Evolutionary conservation across 2,329 filamentous ascomycete genomes (phyloP).

Genomic region (Ophiostoma sp.): DNA sequence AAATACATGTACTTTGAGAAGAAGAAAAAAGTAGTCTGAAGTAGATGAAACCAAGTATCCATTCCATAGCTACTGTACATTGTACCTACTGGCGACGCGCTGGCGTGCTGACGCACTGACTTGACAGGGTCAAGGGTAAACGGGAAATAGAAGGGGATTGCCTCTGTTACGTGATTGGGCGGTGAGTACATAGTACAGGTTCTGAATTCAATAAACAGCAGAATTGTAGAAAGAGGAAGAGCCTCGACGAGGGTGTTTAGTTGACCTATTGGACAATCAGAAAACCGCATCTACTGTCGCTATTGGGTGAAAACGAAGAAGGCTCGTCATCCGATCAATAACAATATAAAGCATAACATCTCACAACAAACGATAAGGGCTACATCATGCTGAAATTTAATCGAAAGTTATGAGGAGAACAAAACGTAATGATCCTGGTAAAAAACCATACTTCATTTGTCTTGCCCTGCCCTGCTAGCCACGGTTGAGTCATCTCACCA

Average conservation of each 20-base stretch:
- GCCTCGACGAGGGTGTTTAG: background rate
- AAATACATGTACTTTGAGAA: too few relatives aligned
- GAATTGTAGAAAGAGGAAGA: background rate
- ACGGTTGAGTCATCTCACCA: background rate
- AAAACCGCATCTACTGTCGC: background rate
- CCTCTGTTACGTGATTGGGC: background rate
- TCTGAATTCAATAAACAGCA: background rate
- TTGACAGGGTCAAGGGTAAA: background rate
- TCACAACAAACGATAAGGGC: background rate
- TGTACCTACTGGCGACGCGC: background rate
- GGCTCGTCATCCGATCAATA: conserved; percentile 12
- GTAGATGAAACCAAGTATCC: background rate
- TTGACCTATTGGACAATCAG: conserved; percentile 12
- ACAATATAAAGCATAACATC: background rate
- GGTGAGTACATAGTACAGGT: background rate
- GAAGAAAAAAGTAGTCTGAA: background rate
- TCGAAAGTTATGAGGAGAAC: too few relatives aligned
- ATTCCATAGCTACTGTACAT: background rate
- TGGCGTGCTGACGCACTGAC: background rate
- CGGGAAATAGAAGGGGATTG: background rate
- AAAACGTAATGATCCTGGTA: background rate
- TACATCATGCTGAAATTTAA: background rate
- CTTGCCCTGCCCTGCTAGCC: background rate
- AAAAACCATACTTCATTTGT: background rate
- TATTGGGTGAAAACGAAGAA: conserved; percentile 17